Conservation (phyloP, 2,329 filamentous ascomycete genomes). For the Aspergillus persii region DNA sequence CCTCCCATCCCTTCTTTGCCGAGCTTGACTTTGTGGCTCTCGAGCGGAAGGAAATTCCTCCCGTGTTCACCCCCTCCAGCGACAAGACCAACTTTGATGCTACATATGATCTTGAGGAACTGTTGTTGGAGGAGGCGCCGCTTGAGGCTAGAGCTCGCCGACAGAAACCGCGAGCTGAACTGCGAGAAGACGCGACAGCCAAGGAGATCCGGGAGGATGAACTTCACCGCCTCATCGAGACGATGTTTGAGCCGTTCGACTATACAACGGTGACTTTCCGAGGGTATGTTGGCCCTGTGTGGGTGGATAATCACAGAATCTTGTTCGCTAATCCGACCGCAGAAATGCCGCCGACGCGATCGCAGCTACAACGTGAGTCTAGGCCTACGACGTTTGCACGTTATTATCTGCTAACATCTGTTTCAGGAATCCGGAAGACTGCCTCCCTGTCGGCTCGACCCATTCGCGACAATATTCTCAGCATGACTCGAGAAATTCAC, state of each 20-base stretch:
- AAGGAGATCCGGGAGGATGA: slow-evolving; percentile 95
- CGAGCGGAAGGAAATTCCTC: slow-evolving; percentile 82
- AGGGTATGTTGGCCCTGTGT: slow-evolving; percentile 54
- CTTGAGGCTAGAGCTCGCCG: slow-evolving; percentile 87
- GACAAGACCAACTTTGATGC: slow-evolving; percentile 99
- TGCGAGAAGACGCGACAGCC: slow-evolving; percentile 91
- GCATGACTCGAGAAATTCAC: slow-evolving; percentile 32
- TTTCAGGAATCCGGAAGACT: slow-evolving; percentile 40
- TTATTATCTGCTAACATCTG: slow-evolving; percentile 9
- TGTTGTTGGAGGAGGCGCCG: slow-evolving; percentile 90
- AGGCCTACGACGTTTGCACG: slow-evolving; percentile 1
- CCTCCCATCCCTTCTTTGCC: slow-evolving; percentile 84
- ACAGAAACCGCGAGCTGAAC: slow-evolving; percentile 86
- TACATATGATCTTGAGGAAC: slow-evolving; percentile 93
- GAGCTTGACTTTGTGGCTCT: slow-evolving; percentile 79
- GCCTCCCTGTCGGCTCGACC: slow-evolving; percentile 26
- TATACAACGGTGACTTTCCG: slow-evolving; percentile 82
- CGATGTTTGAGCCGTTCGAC: slow-evolving; percentile 90
- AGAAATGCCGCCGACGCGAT: slow-evolving; percentile 42
- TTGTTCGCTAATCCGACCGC: slow-evolving; percentile 11
- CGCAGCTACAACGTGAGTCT: slow-evolving; percentile 32
- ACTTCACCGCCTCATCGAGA: slow-evolving; percentile 90
- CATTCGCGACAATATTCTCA: slow-evolving; percentile 40
- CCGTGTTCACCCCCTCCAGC: slow-evolving; percentile 87
- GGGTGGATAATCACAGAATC: not conserved